phyloP scores from a whole-genome alignment of 306 rosid genomes.

The Leucaena leucocephala region DNA sequence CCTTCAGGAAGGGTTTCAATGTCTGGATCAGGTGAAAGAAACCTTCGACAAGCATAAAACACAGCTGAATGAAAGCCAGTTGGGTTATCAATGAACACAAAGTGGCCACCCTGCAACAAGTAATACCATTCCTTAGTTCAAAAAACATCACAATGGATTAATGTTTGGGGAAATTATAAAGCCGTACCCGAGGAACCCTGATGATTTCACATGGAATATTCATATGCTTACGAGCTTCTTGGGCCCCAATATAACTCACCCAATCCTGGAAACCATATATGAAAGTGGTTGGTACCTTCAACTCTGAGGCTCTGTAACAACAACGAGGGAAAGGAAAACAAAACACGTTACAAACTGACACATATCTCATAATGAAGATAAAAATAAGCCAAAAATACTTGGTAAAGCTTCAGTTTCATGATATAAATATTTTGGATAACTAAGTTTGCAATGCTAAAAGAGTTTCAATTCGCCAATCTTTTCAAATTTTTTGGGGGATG shows the following conservation, averaged over 20 bases:
- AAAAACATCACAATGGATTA: conserved; percentile 11
- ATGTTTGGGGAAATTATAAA: conserved; percentile 20
- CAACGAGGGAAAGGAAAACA: conserved; percentile 21
- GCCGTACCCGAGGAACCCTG: conserved; percentile 82
- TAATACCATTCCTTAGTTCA: conserved; percentile 11
- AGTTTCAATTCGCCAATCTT: conserved; percentile 9
- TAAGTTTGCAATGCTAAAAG: conserved; percentile 14
- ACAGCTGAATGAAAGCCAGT: conserved; percentile 80
- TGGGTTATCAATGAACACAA: conserved; percentile 85
- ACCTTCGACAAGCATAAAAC: conserved; percentile 74
- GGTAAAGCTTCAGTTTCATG: neutral
- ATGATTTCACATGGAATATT: conserved; percentile 89
- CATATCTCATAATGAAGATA: neutral
- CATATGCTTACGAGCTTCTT: conserved; percentile 90
- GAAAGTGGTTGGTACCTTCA: conserved; percentile 96
- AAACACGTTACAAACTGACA: conserved; percentile 20
- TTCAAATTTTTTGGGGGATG: neutral
- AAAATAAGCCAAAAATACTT: neutral
- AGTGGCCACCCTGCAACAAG: conserved; percentile 81
- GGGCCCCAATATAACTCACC: conserved; percentile 90
- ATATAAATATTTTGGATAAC: neutral
- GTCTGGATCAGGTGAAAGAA: conserved; percentile 61
- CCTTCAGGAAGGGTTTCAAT: conserved; percentile 71
- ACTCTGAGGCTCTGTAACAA: conserved; percentile 73
- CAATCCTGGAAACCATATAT: conserved; percentile 89